Conservation (phyloP, 202 grass and related monocot species). For the Alloteropsis angusta region DNA sequence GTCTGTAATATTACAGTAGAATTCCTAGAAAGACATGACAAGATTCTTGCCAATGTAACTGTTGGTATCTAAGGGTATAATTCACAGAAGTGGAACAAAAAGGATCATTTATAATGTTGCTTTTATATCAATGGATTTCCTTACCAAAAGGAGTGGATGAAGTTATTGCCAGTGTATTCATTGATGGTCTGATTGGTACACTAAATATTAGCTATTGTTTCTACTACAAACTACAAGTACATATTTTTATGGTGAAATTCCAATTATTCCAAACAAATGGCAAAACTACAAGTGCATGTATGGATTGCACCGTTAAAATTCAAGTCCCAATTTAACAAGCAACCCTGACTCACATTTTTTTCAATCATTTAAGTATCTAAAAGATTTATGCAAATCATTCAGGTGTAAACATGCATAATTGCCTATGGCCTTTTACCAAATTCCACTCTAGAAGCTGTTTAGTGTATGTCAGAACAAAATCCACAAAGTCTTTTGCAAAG, state of each 20-base stretch:
- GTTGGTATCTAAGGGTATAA: not conserved
- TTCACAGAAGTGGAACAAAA: not conserved
- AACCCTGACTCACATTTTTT: not conserved
- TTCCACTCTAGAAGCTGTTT: slow-evolving; percentile 24
- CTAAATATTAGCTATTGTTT: slow-evolving; percentile 4
- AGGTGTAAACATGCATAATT: not conserved
- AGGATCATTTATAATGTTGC: not conserved
- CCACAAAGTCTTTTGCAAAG: not conserved
- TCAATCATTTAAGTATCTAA: slow-evolving; percentile 14
- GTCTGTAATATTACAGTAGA: not conserved
- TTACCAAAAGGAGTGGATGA: not conserved
- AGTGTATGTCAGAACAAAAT: slow-evolving; percentile 7
- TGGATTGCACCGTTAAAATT: not conserved
- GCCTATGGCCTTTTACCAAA: not conserved
- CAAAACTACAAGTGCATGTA: not conserved
- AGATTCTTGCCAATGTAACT: not conserved
- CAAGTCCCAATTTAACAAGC: slow-evolving; percentile 6
- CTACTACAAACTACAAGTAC: not conserved
- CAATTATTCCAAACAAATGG: slow-evolving; percentile 5
- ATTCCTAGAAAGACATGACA: not conserved
- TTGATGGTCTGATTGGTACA: not conserved
- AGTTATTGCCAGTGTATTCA: not conserved
- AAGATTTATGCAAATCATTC: not conserved
- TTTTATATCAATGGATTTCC: not conserved
- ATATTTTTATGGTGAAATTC: not conserved